Conservation (phyloP, 306 rosid species). For the Vigna nakashimae region DNA sequence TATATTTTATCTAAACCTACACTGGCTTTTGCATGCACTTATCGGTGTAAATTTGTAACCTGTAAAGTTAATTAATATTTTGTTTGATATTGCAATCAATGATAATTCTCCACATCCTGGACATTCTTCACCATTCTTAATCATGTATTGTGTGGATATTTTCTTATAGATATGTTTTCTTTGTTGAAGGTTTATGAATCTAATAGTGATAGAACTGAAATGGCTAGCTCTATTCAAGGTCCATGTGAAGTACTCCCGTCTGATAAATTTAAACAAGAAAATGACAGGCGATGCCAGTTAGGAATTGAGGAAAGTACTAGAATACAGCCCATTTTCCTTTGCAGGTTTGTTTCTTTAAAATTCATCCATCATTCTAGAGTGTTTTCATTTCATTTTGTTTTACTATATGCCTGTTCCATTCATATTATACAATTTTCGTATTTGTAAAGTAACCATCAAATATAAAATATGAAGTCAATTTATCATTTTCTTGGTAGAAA, state of each 20-base stretch:
- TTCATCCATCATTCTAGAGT: background rate
- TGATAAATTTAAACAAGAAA: constrained; percentile 74
- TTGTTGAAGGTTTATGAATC: constrained; percentile 81
- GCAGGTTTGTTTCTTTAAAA: constrained; percentile 73
- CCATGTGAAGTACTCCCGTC: constrained; percentile 85
- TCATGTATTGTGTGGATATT: constrained; percentile 30
- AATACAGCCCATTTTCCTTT: constrained; percentile 69
- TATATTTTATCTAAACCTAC: constrained; percentile 6
- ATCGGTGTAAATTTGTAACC: constrained; percentile 4
- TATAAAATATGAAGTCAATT: constrained; percentile 1
- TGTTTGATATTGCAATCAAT: constrained; percentile 34
- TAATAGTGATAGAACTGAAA: constrained; percentile 66
- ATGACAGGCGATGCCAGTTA: constrained; percentile 61
- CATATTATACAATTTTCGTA: background rate
- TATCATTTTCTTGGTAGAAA: constrained; percentile 3
- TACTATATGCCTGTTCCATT: constrained; percentile 9
- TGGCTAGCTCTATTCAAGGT: constrained; percentile 76
- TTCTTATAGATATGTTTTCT: constrained; percentile 31
- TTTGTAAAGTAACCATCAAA: constrained; percentile 6
- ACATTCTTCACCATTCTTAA: constrained; percentile 27
- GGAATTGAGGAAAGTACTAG: constrained; percentile 52
- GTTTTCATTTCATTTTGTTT: background rate
- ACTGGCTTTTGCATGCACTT: constrained; percentile 10
- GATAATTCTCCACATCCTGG: constrained; percentile 34
- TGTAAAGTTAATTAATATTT: constrained; percentile 22